These are phyloP conservation scores for Ascochyta lentis DNA, from an alignment of 2,329 filamentous ascomycete species.

Conservation along the genomic window DNA sequence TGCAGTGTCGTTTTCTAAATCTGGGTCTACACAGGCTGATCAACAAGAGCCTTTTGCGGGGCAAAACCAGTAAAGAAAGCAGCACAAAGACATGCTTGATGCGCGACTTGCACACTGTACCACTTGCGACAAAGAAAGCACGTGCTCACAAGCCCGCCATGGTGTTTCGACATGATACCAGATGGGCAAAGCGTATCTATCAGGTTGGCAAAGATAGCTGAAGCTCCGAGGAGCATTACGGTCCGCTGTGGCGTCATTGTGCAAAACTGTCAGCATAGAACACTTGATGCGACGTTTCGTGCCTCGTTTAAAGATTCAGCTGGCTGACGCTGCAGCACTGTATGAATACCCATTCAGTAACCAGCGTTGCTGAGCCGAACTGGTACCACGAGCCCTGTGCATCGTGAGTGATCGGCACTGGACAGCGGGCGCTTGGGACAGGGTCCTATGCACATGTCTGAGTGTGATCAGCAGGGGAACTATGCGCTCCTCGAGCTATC, in stretches of 20 bases:
- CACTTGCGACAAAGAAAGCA: background rate
- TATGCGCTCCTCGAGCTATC: background rate
- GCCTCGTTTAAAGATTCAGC: background rate
- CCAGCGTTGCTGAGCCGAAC: too few species aligned
- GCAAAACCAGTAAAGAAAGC: background rate
- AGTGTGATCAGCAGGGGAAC: conserved; percentile 12
- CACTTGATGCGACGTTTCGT: background rate
- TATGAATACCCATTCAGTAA: background rate
- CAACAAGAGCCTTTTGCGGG: background rate
- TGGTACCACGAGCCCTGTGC: background rate
- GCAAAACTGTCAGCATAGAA: background rate
- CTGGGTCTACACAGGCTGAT: background rate
- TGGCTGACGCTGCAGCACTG: background rate
- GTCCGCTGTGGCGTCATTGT: background rate
- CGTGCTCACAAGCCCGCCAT: background rate
- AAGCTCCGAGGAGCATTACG: conserved; percentile 1
- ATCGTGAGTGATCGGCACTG: conserved; percentile 5
- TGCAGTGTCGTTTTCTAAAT: background rate
- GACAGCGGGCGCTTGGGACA: conserved; percentile 8
- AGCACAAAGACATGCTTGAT: background rate
- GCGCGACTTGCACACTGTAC: background rate
- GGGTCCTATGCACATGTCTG: background rate
- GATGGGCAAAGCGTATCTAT: background rate
- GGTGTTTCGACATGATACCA: background rate
- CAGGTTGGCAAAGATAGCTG: background rate